Conservation (phyloP, 495 filamentous ascomycete species). For the Cercophora sp. region DNA sequence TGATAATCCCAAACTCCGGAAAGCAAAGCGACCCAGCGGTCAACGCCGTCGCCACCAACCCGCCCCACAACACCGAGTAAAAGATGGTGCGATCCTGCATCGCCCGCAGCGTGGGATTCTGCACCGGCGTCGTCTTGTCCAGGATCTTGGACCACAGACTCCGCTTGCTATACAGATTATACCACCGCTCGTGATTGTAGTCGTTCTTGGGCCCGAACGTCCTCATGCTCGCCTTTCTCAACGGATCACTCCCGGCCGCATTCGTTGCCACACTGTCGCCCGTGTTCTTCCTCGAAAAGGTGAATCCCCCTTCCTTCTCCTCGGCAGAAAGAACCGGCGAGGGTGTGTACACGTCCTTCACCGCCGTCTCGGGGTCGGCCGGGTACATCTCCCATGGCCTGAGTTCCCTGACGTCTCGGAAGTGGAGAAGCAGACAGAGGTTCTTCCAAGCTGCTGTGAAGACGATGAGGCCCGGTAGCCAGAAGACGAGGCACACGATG, state of each 20-base stretch:
- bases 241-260: slow-evolving; percentile 10
- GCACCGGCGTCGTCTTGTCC: slow-evolving; percentile 57
- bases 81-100: slow-evolving; percentile 66
- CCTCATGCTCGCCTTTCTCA: slow-evolving; percentile 45
- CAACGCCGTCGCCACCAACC: slow-evolving; percentile 30
- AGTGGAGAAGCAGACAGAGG: slow-evolving; percentile 61
- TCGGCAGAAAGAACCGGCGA: not conserved
- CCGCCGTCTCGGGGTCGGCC: slow-evolving; percentile 14
- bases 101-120: slow-evolving; percentile 58
- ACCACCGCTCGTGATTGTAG: slow-evolving; percentile 58
- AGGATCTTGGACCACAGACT: slow-evolving; percentile 59
- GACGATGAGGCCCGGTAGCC: slow-evolving; percentile 58
- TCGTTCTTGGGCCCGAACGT: slow-evolving; percentile 50
- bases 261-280: slow-evolving; percentile 3
- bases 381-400: slow-evolving; percentile 58
- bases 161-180: slow-evolving; percentile 53
- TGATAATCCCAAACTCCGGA: slow-evolving; percentile 6
- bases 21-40: slow-evolving; percentile 28
- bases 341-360: not conserved
- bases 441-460: slow-evolving; percentile 57
- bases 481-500: slow-evolving; percentile 51
- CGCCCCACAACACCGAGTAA: slow-evolving; percentile 38
- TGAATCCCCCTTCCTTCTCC: not conserved
- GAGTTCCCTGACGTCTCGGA: slow-evolving; percentile 53
- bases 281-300: slow-evolving; percentile 2